Conservation (phyloP, 495 filamentous ascomycete genomes). For the Lepidopterella palustris region DNA sequence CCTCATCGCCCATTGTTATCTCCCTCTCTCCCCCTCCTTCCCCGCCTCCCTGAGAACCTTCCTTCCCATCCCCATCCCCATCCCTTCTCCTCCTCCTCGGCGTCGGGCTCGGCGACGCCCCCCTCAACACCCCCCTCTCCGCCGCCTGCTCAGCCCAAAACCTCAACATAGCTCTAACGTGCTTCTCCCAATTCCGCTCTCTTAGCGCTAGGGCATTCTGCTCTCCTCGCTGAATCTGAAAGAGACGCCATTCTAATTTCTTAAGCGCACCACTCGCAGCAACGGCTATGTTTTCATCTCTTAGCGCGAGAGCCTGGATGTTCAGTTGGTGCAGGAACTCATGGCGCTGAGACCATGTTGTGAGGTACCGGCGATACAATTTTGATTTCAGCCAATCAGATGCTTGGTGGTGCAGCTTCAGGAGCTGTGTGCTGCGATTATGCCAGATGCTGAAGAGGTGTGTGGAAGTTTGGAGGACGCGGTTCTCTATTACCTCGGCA, state of each 20-base stretch:
- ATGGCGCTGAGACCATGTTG: slow-evolving; percentile 5
- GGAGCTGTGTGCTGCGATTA: slow-evolving; percentile 1
- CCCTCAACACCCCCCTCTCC: slow-evolving; percentile 4
- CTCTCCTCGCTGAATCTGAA: slow-evolving; percentile 28
- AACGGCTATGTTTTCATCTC: slow-evolving; percentile 24
- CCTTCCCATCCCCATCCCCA: slow-evolving; percentile 23
- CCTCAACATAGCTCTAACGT: slow-evolving; percentile 34
- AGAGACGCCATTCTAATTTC: slow-evolving; percentile 35
- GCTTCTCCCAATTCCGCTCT: slow-evolving; percentile 32
- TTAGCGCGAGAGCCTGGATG: slow-evolving; percentile 19
- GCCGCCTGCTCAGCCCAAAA: slow-evolving; percentile 33
- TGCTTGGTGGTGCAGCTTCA: slow-evolving; percentile 2
- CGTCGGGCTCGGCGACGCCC: slow-evolving; percentile 6
- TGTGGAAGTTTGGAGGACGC: slow-evolving; percentile 26
- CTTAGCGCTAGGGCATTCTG: slow-evolving; percentile 34
- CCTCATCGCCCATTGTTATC: slow-evolving; percentile 25
- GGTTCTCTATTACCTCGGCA: slow-evolving; percentile 30
- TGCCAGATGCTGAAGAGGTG: slow-evolving; percentile 13
- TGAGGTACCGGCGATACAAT: background rate
- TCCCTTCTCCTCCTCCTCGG: slow-evolving; percentile 1
- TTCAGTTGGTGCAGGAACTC: slow-evolving; percentile 9
- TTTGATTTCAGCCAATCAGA: background rate
- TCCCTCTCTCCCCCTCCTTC: background rate
- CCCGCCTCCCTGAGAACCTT: slow-evolving; percentile 7
- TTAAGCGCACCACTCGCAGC: slow-evolving; percentile 18